phyloP scores from a whole-genome alignment of 2,329 filamentous ascomycete species.

The Lachnellula hyalina region DNA sequence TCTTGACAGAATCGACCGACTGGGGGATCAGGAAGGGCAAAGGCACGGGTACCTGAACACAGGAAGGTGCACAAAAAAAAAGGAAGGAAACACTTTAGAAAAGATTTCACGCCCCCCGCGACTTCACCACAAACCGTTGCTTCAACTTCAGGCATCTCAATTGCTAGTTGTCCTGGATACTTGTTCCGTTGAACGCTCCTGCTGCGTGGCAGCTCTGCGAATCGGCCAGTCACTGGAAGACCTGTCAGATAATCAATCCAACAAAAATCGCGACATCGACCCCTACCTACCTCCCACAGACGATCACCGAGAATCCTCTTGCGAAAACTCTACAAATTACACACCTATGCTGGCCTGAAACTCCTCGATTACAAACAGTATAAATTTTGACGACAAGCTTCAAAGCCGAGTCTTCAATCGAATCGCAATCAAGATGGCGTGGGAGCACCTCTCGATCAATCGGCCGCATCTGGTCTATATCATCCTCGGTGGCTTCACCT shows the following conservation, averaged over 20 bases:
- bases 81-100: background rate
- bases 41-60: background rate
- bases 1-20: conserved; percentile 30
- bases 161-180: too few relatives aligned
- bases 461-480: conserved; percentile 97
- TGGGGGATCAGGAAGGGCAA: conserved; percentile 25
- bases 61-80: background rate
- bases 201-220: background rate
- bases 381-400: background rate
- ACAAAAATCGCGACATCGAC: too few relatives aligned
- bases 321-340: too few relatives aligned
- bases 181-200: background rate
- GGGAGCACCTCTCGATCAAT: conserved; percentile 80
- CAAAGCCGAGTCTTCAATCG: conserved; percentile 9
- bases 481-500: conserved; percentile 95
- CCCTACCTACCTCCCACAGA: background rate
- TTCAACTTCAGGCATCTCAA: too few relatives aligned
- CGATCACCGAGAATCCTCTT: too few relatives aligned
- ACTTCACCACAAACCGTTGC: too few relatives aligned
- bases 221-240: background rate
- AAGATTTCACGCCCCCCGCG: background rate
- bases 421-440: conserved; percentile 52
- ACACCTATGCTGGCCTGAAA: too few relatives aligned
- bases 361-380: background rate
- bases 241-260: too few relatives aligned